Conservation (phyloP, 164 flowering plant genomes). For the Cinnamomum micranthum region DNA sequence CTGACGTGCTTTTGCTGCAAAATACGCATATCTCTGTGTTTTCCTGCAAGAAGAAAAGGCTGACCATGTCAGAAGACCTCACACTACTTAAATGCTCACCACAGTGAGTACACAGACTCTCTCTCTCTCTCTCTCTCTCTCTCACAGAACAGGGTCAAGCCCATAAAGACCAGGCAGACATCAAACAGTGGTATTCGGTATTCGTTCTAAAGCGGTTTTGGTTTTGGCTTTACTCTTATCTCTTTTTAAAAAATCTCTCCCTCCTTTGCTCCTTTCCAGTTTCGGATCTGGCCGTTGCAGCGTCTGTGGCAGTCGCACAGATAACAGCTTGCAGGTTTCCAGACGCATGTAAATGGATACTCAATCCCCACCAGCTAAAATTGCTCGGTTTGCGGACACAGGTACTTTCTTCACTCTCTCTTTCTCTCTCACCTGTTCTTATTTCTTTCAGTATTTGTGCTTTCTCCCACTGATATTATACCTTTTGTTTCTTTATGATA, state of each 20-base stretch:
- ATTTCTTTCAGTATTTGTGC: neutral
- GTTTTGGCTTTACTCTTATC: neutral
- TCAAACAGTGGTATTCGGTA: neutral
- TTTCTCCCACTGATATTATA: neutral
- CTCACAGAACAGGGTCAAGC: neutral
- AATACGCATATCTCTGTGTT: neutral
- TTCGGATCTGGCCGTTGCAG: constrained; percentile 5
- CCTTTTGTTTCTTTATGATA: neutral
- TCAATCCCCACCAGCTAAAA: constrained; percentile 27
- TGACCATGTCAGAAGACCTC: neutral
- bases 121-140: neutral
- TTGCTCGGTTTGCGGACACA: constrained; percentile 23
- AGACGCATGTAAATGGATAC: constrained; percentile 24
- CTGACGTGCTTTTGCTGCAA: neutral
- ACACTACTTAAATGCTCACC: neutral
- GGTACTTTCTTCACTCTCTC: constrained; percentile 14
- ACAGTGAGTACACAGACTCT: neutral
- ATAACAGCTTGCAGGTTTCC: neutral
- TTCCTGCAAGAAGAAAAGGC: neutral
- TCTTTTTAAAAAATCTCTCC: neutral
- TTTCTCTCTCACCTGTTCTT: neutral
- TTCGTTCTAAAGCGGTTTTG: constrained; percentile 2
- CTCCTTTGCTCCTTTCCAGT: constrained; percentile 1
- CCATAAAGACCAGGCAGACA: neutral
- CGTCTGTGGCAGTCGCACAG: neutral